Evolutionary conservation across 805 yeast species (phyloP).

Genomic region (Wickerhamiella qilinensis): DNA sequence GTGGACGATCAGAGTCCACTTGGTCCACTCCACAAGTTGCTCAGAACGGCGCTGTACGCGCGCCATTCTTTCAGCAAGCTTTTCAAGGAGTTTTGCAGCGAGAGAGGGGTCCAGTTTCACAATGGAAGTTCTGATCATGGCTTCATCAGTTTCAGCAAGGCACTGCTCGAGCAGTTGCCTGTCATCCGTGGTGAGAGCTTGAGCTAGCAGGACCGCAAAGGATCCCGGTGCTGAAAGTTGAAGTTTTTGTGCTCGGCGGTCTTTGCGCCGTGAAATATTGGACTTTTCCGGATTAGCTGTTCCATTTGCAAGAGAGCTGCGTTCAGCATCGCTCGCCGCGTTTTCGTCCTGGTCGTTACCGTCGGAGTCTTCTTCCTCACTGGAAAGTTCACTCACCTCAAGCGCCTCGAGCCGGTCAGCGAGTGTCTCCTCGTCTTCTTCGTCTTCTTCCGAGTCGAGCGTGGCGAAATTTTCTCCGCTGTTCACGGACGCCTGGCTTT

Average conservation of each 20-base stretch:
- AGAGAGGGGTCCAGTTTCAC: constrained; percentile 33
- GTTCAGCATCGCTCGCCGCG: constrained; percentile 5
- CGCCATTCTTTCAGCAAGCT: constrained; percentile 31
- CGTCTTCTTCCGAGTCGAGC: constrained; percentile 20
- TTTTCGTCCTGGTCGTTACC: constrained; percentile 8
- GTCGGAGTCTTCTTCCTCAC: constrained; percentile 8
- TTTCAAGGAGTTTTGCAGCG: constrained; percentile 30
- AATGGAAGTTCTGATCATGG: constrained; percentile 37
- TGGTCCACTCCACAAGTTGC: constrained; percentile 49
- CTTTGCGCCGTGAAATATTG: constrained; percentile 4
- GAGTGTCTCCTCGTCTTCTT: constrained; percentile 25
- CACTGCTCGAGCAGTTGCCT: constrained; percentile 76
- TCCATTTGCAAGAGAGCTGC: constrained; percentile 8
- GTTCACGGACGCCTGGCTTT: constrained; percentile 20
- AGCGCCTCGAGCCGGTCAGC: constrained; percentile 26
- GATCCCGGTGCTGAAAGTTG: constrained; percentile 51
- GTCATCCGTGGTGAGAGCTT: constrained; percentile 78
- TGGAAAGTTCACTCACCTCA: constrained; percentile 11
- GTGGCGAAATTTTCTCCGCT: constrained; percentile 22
- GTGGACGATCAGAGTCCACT: constrained; percentile 58
- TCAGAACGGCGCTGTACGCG: constrained; percentile 40
- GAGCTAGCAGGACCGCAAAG: constrained; percentile 67
- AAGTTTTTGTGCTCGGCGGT: constrained; percentile 25
- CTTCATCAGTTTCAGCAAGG: constrained; percentile 36
- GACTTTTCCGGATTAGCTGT: constrained; percentile 13